A percentile compares a stretch with the other conserved stretches of the same genome.
phyloP scores from a whole-genome alignment of 2,329 filamentous ascomycete genomes.

The Fusarium kyushuense region DNA sequence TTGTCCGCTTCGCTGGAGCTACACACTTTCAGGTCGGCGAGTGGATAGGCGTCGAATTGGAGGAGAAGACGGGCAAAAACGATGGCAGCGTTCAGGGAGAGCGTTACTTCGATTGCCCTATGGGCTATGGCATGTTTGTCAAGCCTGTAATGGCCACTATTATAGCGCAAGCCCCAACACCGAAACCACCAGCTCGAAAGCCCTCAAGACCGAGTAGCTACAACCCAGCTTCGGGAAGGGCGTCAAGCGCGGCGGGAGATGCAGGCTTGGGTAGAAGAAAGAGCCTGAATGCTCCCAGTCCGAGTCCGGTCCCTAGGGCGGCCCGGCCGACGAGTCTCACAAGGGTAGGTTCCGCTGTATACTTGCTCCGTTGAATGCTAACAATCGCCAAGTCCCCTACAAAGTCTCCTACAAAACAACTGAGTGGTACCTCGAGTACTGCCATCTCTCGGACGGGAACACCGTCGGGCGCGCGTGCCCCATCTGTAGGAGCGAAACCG shows the following conservation, averaged over 20 bases:
- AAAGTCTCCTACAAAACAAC: slow-evolving; percentile 83
- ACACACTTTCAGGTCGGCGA: slow-evolving; percentile 84
- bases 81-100: slow-evolving; percentile 91
- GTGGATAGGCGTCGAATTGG: slow-evolving; percentile 91
- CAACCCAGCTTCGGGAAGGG: slow-evolving; percentile 54
- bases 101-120: slow-evolving; percentile 87
- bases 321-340: slow-evolving; percentile 67
- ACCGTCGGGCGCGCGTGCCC: slow-evolving; percentile 66
- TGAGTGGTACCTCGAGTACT: slow-evolving; percentile 67
- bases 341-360: slow-evolving; percentile 59
- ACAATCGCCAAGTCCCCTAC: slow-evolving; percentile 72
- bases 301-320: slow-evolving; percentile 73
- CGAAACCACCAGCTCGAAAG: slow-evolving; percentile 56
- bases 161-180: slow-evolving; percentile 61
- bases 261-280: slow-evolving; percentile 70
- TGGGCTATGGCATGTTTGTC: slow-evolving; percentile 86
- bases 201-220: slow-evolving; percentile 64
- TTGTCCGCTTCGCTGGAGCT: slow-evolving; percentile 83
- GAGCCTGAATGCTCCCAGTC: slow-evolving; percentile 78
- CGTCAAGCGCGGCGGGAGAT: slow-evolving; percentile 62
- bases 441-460: slow-evolving; percentile 73
- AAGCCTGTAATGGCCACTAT: slow-evolving; percentile 76
- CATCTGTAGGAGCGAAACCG: slow-evolving; percentile 61
- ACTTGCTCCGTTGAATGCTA: slow-evolving; percentile 26
- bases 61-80: slow-evolving; percentile 87